phyloP scores from a whole-genome alignment of 345 rosid genomes.

The Syzygium oleosum region DNA sequence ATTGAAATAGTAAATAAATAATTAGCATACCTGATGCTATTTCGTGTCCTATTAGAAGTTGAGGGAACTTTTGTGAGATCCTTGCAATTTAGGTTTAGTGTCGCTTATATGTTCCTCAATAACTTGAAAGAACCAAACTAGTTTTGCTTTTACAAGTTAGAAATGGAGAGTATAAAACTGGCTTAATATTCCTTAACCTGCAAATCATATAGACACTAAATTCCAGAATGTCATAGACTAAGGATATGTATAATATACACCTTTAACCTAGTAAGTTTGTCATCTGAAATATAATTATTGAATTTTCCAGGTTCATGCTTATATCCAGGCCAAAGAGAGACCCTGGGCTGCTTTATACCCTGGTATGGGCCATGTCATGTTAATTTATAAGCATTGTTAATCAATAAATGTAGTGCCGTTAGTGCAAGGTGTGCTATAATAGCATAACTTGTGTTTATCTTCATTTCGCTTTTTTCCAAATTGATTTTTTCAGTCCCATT shows the following conservation, averaged over 20 bases:
- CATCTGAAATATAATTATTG: background rate
- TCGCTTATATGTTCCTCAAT: background rate
- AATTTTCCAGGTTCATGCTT: constrained; percentile 68
- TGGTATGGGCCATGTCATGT: constrained; percentile 31
- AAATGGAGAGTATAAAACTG: background rate
- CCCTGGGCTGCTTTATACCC: constrained; percentile 74
- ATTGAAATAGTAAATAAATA: background rate
- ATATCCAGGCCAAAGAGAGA: constrained; percentile 68
- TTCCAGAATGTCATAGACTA: background rate
- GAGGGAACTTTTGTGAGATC: background rate
- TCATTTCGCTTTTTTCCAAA: background rate
- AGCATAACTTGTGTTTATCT: background rate
- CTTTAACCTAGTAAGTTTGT: background rate
- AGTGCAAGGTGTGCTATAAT: background rate
- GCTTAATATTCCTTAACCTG: background rate
- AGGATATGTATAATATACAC: background rate
- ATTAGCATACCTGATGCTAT: background rate
- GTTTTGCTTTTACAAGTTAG: background rate
- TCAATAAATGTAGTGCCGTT: background rate
- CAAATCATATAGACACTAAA: background rate
- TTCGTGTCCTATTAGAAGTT: background rate
- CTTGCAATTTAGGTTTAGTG: background rate
- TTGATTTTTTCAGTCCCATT: background rate
- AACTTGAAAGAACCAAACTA: background rate
- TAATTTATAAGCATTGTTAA: background rate